Conservation (phyloP, 345 rosid genomes). For the Acer yangbiense region DNA sequence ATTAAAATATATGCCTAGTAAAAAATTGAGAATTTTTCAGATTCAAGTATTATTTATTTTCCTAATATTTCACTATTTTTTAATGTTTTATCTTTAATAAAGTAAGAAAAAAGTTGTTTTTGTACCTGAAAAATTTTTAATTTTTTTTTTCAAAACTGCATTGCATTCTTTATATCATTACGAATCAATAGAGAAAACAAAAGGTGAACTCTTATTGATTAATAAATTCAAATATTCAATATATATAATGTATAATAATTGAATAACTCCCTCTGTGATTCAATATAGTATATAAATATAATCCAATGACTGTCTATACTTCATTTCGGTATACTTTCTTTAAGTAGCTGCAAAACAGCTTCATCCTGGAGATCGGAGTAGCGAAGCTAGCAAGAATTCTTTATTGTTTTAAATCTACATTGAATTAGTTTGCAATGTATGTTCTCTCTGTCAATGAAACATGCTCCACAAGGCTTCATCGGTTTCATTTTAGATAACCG, state of each 20-base stretch:
- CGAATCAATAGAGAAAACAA: neutral
- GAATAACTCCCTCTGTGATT: neutral
- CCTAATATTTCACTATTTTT: no score
- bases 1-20: no score
- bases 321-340: neutral
- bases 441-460: neutral
- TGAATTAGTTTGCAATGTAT: neutral
- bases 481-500: neutral
- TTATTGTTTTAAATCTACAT: neutral
- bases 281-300: neutral
- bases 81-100: no score
- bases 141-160: no score
- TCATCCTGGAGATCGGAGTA: neutral
- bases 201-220: neutral
- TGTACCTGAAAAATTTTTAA: no score
- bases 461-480: slow-evolving; percentile 16
- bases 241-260: neutral
- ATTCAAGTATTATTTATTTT: no score
- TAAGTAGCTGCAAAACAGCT: neutral
- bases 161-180: no score
- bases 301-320: neutral
- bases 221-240: neutral
- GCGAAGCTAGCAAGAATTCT: neutral
- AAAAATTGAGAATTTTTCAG: no score
- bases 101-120: no score